Evolutionary conservation across 148 eudicot genomes (phyloP).

Genomic region (Spergularia marina): DNA sequence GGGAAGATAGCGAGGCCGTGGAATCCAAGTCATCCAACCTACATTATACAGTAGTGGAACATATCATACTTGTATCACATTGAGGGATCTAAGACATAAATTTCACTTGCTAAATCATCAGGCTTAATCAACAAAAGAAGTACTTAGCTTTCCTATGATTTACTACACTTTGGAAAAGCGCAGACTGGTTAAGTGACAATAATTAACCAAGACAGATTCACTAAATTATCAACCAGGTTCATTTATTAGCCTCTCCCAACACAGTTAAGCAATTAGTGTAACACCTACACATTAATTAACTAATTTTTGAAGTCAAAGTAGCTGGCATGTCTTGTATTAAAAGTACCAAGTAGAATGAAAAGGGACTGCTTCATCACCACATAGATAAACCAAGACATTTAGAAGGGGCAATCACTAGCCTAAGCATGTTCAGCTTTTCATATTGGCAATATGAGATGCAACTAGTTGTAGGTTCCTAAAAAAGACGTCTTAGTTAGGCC

Average conservation of each 20-base stretch:
- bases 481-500: neutral
- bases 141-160: neutral
- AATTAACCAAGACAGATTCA: neutral
- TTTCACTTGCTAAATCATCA: neutral
- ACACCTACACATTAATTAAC: neutral
- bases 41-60: neutral
- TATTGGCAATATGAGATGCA: neutral
- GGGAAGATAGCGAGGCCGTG: slow-evolving; percentile 51
- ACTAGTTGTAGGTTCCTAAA: no score
- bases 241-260: neutral
- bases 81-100: neutral
- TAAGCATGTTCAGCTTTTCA: neutral
- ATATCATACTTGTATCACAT: neutral
- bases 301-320: neutral
- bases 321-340: neutral
- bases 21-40: slow-evolving; percentile 82
- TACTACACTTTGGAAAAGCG: neutral
- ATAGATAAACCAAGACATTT: neutral
- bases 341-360: no score
- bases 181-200: neutral
- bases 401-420: neutral
- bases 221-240: neutral
- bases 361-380: no score
- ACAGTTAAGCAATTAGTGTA: neutral
- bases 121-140: neutral